A percentile compares a stretch with the other conserved stretches of the same genome.
phyloP scores from a whole-genome alignment of 352 stramenopile species.

The Globisporangium lucens region DNA sequence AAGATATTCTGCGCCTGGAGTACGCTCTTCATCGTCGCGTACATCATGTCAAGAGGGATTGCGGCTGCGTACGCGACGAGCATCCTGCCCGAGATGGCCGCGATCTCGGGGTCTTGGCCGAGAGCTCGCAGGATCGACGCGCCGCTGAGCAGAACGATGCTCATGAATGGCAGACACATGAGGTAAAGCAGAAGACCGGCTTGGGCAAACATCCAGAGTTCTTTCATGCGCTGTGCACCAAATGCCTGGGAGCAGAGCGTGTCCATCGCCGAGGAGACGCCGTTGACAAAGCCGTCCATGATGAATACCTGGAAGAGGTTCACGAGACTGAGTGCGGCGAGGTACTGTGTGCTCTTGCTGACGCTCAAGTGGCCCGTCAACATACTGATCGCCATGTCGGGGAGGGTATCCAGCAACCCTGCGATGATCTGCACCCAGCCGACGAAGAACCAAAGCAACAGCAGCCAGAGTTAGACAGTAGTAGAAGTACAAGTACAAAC shows the following conservation, averaged over 20 bases:
- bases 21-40: constrained; percentile 22
- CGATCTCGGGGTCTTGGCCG: constrained; percentile 32
- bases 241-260: constrained; percentile 42
- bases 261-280: constrained; percentile 27
- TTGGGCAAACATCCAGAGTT: constrained; percentile 45
- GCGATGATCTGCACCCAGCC: constrained; percentile 19
- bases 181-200: constrained; percentile 26
- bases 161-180: constrained; percentile 17
- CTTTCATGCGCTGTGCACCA: constrained; percentile 25
- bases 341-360: constrained; percentile 32
- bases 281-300: constrained; percentile 21
- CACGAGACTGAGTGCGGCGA: constrained; percentile 24
- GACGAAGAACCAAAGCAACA: not conserved
- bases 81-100: constrained; percentile 22
- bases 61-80: constrained; percentile 18
- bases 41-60: constrained; percentile 29
- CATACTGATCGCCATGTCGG: constrained; percentile 35
- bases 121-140: constrained; percentile 23
- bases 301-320: constrained; percentile 24
- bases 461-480: not conserved
- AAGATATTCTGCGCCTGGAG: constrained; percentile 40
- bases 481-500: not conserved
- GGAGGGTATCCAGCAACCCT: constrained; percentile 34
- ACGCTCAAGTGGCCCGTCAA: constrained; percentile 31
- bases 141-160: constrained; percentile 22